A percentile compares a stretch with the other conserved stretches of the same genome.
Evolutionary conservation across 495 filamentous ascomycete species (phyloP).

Genomic region (Stereocaulon alpinum): DNA sequence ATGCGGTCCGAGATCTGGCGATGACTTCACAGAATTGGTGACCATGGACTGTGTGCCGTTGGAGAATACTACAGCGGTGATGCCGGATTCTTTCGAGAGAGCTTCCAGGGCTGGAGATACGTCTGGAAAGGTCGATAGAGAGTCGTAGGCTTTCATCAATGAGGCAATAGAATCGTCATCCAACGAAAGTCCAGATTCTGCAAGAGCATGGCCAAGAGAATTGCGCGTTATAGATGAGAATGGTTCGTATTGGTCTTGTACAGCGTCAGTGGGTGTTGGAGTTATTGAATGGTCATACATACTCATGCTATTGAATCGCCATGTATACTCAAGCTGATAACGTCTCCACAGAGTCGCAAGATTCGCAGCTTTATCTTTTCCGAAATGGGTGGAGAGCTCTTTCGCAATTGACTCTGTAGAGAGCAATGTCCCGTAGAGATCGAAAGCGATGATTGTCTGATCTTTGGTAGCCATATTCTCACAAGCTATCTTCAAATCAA

Average conservation of each 20-base stretch:
- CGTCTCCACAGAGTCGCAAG: slow-evolving; percentile 49
- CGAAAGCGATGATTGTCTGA: slow-evolving; percentile 52
- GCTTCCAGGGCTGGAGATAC: slow-evolving; percentile 42
- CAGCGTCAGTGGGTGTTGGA: neutral
- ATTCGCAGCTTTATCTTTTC: slow-evolving; percentile 41
- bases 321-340: slow-evolving; percentile 74
- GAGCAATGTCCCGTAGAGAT: slow-evolving; percentile 65
- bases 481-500: no score
- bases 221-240: slow-evolving; percentile 56
- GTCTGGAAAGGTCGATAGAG: slow-evolving; percentile 60
- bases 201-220: slow-evolving; percentile 53
- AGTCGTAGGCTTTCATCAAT: slow-evolving; percentile 59
- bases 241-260: slow-evolving; percentile 26
- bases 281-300: slow-evolving; percentile 4
- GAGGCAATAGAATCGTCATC: slow-evolving; percentile 29
- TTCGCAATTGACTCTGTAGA: slow-evolving; percentile 57
- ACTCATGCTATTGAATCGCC: slow-evolving; percentile 76
- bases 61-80: slow-evolving; percentile 59
- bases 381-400: slow-evolving; percentile 40
- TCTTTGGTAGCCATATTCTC: neutral
- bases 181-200: slow-evolving; percentile 42
- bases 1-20: slow-evolving; percentile 44
- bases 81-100: slow-evolving; percentile 29
- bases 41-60: slow-evolving; percentile 64
- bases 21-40: slow-evolving; percentile 44